Base-by-base conservation (phyloP, 2,329 filamentous ascomycete species). In the Neopestalotiopsis sp. region DNA sequence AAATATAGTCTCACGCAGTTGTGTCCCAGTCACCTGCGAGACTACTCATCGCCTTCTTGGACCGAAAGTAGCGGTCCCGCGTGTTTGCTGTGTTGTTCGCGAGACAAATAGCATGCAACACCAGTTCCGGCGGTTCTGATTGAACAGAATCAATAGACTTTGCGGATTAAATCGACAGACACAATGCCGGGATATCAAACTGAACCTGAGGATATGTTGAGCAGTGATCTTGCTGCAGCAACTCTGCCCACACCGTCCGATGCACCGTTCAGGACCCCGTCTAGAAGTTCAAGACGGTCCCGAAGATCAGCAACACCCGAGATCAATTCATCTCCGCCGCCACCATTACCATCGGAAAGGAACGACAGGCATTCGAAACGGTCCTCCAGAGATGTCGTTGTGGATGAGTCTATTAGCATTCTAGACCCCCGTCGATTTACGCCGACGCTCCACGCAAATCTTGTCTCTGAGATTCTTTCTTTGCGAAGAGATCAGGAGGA, bases 381-480 rank as follows among this genome's bases (percentile, higher is more conserved):
- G 74, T 82, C 84, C 24, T 87, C 88, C 14, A 84, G 85, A 69
- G 90, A 94, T 77, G 80, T 89, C 30, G 82, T 84, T 28, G 87
- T 82, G 67, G 90, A 95, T 72, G 92, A 95, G 71, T 89, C 84
- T 59, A 90, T 94, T 69, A 87, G 88, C 73, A 90, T 94, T 28
- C 84, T 98, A 38, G 96, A 99, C 77, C 94, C 96, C 3, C 90
- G 95, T 67, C 89, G 96, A 49, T 98, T 99, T 77, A 99, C 96
- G 0, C 96, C 96, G 1, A 98, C 95, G 0, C 83, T 99, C 12
- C 96, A 98, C 79, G 96, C 96, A 9, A 98, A 94, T 64, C 84
- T 99, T 6, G 95, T 99, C 0, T 95, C 95, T 0, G 96, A 99
- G 79, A 99, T 99, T 71, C 84, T 99, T 52, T 90, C 91, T 2